Evolutionary conservation across 257 asterid species (phyloP).

Genomic region (Rhazya stricta): DNA sequence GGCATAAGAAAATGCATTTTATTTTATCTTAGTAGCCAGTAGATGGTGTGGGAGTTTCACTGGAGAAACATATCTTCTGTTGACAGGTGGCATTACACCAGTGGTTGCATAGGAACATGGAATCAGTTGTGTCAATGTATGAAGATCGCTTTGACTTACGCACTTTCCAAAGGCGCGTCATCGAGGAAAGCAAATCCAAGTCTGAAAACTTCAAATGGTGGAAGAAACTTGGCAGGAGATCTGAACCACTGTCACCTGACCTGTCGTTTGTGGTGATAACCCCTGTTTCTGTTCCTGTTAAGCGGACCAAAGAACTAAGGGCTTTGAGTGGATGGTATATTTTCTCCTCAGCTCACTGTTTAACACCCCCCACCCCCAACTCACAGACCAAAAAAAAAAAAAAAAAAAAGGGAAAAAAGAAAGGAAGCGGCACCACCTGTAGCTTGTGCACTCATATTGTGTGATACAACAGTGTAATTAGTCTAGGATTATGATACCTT

Average conservation of each 20-base stretch:
- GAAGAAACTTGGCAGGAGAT: conserved; percentile 52
- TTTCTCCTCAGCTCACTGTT: not conserved
- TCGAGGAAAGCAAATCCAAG: conserved; percentile 35
- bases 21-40: not conserved
- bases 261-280: conserved; percentile 44
- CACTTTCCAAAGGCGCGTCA: conserved; percentile 47
- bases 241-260: conserved; percentile 35
- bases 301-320: conserved; percentile 88
- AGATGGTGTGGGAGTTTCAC: conserved; percentile 9
- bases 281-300: conserved; percentile 60
- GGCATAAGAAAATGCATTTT: not conserved
- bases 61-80: not conserved
- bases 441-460: not conserved
- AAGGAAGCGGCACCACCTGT: not conserved
- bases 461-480: not conserved
- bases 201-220: conserved; percentile 61
- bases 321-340: conserved; percentile 84
- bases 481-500: not conserved
- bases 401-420: not conserved
- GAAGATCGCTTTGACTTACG: conserved; percentile 84
- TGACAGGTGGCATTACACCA: conserved; percentile 79
- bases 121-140: conserved; percentile 83
- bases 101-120: conserved; percentile 94
- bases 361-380: not conserved
- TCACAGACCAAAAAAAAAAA: no score